Conservation (phyloP, 768 basidiomycete species). For the Fibroporia radiculosa region DNA sequence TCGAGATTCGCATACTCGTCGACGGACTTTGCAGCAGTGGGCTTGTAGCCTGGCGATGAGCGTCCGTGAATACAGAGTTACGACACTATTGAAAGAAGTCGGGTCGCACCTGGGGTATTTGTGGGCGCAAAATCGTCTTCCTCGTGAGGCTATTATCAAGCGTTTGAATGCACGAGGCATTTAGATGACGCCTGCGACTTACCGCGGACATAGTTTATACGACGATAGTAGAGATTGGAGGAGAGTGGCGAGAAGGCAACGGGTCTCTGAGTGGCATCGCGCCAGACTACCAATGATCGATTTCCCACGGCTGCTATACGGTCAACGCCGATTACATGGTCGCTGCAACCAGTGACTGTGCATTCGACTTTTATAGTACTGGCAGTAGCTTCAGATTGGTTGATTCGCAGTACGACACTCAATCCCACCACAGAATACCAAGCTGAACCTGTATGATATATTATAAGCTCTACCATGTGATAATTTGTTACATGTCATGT, state of each 20-base stretch:
- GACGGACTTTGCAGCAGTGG: slow-evolving; percentile 54
- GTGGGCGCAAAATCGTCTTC: slow-evolving; percentile 64
- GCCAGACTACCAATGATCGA: slow-evolving; percentile 38
- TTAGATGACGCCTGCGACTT: no score
- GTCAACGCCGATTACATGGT: slow-evolving; percentile 12
- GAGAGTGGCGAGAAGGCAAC: slow-evolving; percentile 16
- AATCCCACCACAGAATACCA: no score
- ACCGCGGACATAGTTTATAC: slow-evolving; percentile 45
- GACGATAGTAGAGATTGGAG: slow-evolving; percentile 11
- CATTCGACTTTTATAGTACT: no score
- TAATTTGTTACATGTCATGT: no score
- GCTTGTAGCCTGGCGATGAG: slow-evolving; percentile 59
- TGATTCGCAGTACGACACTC: no score
- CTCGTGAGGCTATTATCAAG: slow-evolving; percentile 34
- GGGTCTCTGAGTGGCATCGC: slow-evolving; percentile 5
- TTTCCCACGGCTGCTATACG: slow-evolving; percentile 59
- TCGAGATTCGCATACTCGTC: slow-evolving; percentile 85
- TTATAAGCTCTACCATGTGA: no score
- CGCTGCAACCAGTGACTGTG: no score
- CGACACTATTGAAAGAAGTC: no score
- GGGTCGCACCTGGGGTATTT: slow-evolving; percentile 60
- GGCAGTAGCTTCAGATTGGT: no score
- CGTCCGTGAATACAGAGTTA: background rate
- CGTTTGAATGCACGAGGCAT: background rate
- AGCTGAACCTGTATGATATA: no score